These are phyloP conservation scores for Tolypocladium album DNA, from an alignment of 2,329 filamentous ascomycete species.

Conservation along the genomic window DNA sequence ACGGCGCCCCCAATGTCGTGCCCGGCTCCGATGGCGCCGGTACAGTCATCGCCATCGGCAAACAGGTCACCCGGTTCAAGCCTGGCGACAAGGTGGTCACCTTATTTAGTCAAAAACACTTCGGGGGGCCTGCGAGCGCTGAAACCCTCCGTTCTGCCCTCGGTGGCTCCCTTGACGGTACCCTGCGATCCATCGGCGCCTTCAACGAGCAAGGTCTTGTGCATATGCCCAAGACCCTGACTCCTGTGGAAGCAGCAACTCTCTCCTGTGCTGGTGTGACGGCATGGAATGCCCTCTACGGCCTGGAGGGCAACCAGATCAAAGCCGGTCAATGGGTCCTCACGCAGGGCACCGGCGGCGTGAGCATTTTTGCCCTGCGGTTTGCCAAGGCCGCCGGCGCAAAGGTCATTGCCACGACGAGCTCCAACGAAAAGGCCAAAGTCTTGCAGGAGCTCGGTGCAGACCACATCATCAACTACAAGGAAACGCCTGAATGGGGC, in stretches of 20 bases:
- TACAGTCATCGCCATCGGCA: constrained; percentile 38
- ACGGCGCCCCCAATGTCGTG: constrained; percentile 30
- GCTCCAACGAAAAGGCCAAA: constrained; percentile 31
- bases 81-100: constrained; percentile 45
- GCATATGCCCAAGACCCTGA: constrained; percentile 44
- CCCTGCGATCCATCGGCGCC: constrained; percentile 54
- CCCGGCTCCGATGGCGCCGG: constrained; percentile 44
- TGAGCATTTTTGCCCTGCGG: constrained; percentile 55
- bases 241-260: constrained; percentile 41
- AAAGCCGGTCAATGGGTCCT: constrained; percentile 48
- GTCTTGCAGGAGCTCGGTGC: constrained; percentile 34
- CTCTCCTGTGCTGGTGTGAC: constrained; percentile 52
- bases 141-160: constrained; percentile 41
- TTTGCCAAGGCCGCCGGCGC: constrained; percentile 39
- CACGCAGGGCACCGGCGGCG: constrained; percentile 61
- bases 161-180: constrained; percentile 58
- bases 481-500: constrained; percentile 33
- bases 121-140: constrained; percentile 29
- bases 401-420: constrained; percentile 37
- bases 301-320: constrained; percentile 33
- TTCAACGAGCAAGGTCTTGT: constrained; percentile 62
- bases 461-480: constrained; percentile 40
- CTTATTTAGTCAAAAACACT: constrained; percentile 49
- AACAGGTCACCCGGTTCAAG: constrained; percentile 35
- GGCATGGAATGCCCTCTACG: constrained; percentile 56